Percentiles rank a stretch among this genome's conserved stretches.
Conservation (phyloP, 148 eudicot species). For the Vaccinium vitisidaea region DNA sequence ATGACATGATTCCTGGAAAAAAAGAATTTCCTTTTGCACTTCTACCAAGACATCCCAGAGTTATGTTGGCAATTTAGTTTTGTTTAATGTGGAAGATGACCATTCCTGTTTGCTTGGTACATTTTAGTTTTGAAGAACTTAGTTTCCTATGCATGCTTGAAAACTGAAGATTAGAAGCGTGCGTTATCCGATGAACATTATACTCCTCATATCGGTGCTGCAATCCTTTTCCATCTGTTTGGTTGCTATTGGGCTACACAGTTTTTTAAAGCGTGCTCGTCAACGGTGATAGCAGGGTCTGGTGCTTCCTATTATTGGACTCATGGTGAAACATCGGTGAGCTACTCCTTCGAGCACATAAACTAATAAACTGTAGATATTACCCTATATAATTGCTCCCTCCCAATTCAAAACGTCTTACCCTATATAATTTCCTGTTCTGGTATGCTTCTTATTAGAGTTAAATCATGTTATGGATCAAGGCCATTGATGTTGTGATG, state of each 20-base stretch:
- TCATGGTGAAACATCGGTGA: conserved; percentile 77
- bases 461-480: no score
- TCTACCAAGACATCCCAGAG: not conserved
- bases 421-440: no score
- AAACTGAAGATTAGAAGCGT: not conserved
- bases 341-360: conserved; percentile 21
- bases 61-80: not conserved
- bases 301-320: conserved; percentile 99
- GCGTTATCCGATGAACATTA: conserved; percentile 29
- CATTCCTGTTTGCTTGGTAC: not conserved
- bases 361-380: not conserved
- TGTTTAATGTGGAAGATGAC: not conserved
- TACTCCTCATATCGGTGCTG: conserved; percentile 79
- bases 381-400: not conserved
- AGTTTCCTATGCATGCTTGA: conserved; percentile 2
- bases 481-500: no score
- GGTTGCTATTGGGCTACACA: conserved; percentile 97
- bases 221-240: conserved; percentile 83
- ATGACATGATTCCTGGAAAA: not conserved
- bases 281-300: conserved; percentile 94
- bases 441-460: no score
- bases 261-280: conserved; percentile 73
- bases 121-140: not conserved
- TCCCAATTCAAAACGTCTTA: not conserved
- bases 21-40: not conserved